Percentiles rank a stretch among this genome's conserved stretches.
Evolutionary conservation across 2,329 filamentous ascomycete genomes (phyloP).

Genomic region (Dactylonectria macrodidyma): DNA sequence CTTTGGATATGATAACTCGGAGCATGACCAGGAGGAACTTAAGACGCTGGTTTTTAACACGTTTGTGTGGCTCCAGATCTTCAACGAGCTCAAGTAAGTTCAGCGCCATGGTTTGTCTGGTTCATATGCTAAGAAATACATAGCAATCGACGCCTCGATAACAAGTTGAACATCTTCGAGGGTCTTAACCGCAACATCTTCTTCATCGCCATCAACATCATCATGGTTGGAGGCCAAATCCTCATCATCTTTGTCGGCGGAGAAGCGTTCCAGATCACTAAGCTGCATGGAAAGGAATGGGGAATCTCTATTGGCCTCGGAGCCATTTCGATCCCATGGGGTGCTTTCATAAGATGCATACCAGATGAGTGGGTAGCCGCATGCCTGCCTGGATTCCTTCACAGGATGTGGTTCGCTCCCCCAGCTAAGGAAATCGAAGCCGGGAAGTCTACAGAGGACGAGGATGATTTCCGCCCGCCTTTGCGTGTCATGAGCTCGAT

Average conservation of each 20-base stretch:
- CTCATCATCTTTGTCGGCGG: conserved; percentile 89
- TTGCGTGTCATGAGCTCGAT: conserved; percentile 51
- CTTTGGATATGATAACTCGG: conserved; percentile 58
- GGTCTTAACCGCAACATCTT: conserved; percentile 84
- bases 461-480: conserved; percentile 44
- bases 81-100: conserved; percentile 74
- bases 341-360: conserved; percentile 80
- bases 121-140: conserved; percentile 70
- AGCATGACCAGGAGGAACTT: conserved; percentile 54
- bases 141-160: conserved; percentile 78
- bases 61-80: conserved; percentile 82
- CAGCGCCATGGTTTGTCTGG: conserved; percentile 70
- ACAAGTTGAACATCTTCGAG: conserved; percentile 90
- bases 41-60: conserved; percentile 78
- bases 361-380: conserved; percentile 71
- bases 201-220: conserved; percentile 83
- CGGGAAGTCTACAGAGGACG: conserved; percentile 35
- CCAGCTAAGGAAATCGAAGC: conserved; percentile 35
- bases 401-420: conserved; percentile 45
- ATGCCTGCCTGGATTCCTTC: conserved; percentile 49
- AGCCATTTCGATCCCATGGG: conserved; percentile 80
- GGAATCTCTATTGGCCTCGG: conserved; percentile 86
- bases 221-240: conserved; percentile 88
- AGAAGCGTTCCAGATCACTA: conserved; percentile 77
- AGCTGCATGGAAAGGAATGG: conserved; percentile 81